Base-by-base conservation (phyloP, 805 yeast species). In the Cyberlindnera americana region DNA sequence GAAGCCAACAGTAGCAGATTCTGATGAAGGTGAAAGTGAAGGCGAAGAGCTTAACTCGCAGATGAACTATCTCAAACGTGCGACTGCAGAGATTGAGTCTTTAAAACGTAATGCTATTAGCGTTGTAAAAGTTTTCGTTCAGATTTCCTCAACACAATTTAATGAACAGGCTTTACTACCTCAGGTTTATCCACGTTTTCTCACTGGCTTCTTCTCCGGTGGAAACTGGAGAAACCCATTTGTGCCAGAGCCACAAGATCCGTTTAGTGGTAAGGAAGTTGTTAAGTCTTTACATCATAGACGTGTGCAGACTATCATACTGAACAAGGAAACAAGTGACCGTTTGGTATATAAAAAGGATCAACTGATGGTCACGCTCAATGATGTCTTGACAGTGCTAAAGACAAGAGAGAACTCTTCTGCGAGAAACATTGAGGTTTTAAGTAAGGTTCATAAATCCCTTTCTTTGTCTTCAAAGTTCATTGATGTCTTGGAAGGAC, bases 221-320 rank as follows among this genome's bases (percentile, higher is more conserved):
- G 91, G 90, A n/a, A 79, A 81, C 44, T 83, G 89, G 82, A 73
- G 76, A 34, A 83, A 82, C 51, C 86, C 85, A 19, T 81, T 81
- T 48, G 74, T 77, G 48, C 57, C 68, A n/a, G 58, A 59, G 29
- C 56, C 58, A 18, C 44, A 44, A 24, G 56, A 53, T 28, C 61
- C 59, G n/a, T 52, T 51, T 38, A 43, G 50, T 12, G 50, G 50
- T 3, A 55, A 31, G 53, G 67, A 33, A 49, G 52, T 52, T 40
- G 39, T 33, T 12, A 49, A 42, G 28, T 44, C 56, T 3, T 29
- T 50, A 4, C 49, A 52, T 25, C 52, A 49, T 12, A 49, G 50
- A 32, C 45, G 46, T 38, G 35, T 66, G 34, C 66, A 68, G 28
- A 75, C 73, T 45, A 56, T 70, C 2, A 59, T 75, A n/a, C 62